Conservation (phyloP, 495 filamentous ascomycete genomes). For the Glarea lozoyensis region DNA sequence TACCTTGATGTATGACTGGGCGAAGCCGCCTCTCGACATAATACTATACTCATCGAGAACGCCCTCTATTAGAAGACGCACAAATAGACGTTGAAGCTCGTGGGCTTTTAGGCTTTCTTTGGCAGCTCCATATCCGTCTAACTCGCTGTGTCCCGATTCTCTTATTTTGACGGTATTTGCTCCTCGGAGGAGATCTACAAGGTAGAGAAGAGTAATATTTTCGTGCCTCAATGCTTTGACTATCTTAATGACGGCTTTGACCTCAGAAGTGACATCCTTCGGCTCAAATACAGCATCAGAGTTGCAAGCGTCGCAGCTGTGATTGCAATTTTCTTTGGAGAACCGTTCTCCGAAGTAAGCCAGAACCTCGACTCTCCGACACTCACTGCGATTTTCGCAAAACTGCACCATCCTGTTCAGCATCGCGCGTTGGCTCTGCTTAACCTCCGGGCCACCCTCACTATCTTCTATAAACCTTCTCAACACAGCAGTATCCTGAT, state of each 20-base stretch:
- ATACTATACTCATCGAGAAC: slow-evolving; percentile 49
- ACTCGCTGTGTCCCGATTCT: slow-evolving; percentile 31
- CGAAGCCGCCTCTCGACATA: slow-evolving; percentile 52
- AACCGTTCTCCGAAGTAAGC: slow-evolving; percentile 88
- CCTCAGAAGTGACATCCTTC: slow-evolving; percentile 69
- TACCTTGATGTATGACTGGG: slow-evolving; percentile 49
- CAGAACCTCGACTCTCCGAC: slow-evolving; percentile 79
- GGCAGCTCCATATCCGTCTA: slow-evolving; percentile 35
- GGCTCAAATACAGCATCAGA: slow-evolving; percentile 56
- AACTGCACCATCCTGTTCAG: slow-evolving; percentile 72
- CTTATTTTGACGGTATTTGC: slow-evolving; percentile 39
- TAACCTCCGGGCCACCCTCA: slow-evolving; percentile 67
- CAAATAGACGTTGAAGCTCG: slow-evolving; percentile 57
- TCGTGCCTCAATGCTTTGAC: slow-evolving; percentile 44
- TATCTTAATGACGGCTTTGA: slow-evolving; percentile 54
- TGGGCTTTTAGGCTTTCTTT: slow-evolving; percentile 45
- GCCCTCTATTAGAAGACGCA: slow-evolving; percentile 51
- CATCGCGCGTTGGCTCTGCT: slow-evolving; percentile 75
- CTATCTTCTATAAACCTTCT: slow-evolving; percentile 69
- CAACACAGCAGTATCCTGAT: slow-evolving; percentile 56
- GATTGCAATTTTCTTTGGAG: slow-evolving; percentile 55
- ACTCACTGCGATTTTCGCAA: slow-evolving; percentile 81
- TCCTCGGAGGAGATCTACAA: slow-evolving; percentile 53
- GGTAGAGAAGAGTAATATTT: slow-evolving; percentile 44
- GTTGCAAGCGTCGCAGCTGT: slow-evolving; percentile 79